These are phyloP conservation scores for Aspergillus pseudotamarii DNA, from an alignment of 2,329 filamentous ascomycete species.

Conservation along the genomic window DNA sequence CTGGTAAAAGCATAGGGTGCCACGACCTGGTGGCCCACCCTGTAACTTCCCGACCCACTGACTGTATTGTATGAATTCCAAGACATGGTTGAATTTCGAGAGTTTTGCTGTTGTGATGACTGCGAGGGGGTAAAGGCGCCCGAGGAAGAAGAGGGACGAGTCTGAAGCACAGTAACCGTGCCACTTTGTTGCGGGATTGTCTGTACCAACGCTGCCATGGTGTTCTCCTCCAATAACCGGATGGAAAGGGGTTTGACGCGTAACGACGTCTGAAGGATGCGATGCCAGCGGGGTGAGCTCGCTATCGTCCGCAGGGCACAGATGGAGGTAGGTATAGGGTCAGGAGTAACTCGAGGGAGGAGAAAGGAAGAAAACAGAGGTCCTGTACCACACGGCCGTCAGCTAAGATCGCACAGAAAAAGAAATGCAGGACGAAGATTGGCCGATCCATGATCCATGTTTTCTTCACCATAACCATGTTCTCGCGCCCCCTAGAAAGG, in stretches of 20 bases:
- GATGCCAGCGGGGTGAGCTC: conserved; percentile 14
- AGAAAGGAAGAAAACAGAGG: conserved; percentile 22
- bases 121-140: conserved; percentile 54
- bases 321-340: conserved; percentile 17
- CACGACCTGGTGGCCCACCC: conserved; percentile 61
- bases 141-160: conserved; percentile 67
- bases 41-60: conserved; percentile 47
- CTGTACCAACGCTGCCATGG: conserved; percentile 84
- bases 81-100: conserved; percentile 42
- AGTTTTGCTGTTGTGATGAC: conserved; percentile 41
- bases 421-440: conserved; percentile 18
- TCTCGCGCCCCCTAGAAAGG: conserved; percentile 5
- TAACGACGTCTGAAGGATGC: conserved; percentile 22
- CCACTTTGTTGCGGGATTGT: conserved; percentile 75
- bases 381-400: conserved; percentile 29
- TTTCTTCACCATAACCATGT: conserved; percentile 8
- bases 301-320: conserved; percentile 12
- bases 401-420: conserved; percentile 26
- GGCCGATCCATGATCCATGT: conserved; percentile 15
- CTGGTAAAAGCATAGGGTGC: conserved; percentile 77
- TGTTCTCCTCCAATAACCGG: conserved; percentile 42
- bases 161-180: conserved; percentile 75
- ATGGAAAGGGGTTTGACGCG: conserved; percentile 23
- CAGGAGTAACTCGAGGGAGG: conserved; percentile 21
- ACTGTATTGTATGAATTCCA: conserved; percentile 46